phyloP scores from a whole-genome alignment of 1,284 basidiomycete genomes.

The Malassezia globosa region DNA sequence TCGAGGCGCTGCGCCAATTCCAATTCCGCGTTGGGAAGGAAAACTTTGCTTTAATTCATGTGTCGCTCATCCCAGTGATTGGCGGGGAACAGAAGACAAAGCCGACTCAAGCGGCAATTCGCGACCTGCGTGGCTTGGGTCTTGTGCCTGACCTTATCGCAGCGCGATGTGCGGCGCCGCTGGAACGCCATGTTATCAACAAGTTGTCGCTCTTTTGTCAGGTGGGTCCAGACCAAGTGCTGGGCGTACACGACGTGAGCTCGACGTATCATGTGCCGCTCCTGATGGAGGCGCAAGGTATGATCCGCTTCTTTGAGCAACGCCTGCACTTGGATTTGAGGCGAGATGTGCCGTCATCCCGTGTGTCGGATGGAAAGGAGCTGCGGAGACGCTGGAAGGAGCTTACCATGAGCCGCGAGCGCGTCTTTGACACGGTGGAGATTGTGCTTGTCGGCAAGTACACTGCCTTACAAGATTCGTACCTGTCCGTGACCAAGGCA shows the following conservation, averaged over 20 bases:
- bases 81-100: conserved; percentile 99
- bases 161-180: conserved; percentile 61
- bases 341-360: conserved; percentile 53
- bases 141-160: conserved; percentile 90
- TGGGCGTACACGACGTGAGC: conserved; percentile 89
- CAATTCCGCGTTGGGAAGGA: conserved; percentile 91
- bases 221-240: conserved; percentile 79
- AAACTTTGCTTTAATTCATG: conserved; percentile 94
- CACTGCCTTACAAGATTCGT: conserved; percentile 90
- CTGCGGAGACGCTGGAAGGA: conserved; percentile 69
- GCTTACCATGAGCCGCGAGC: conserved; percentile 75
- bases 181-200: conserved; percentile 73
- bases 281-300: conserved; percentile 79
- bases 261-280: conserved; percentile 97
- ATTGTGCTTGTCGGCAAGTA: conserved; percentile 97
- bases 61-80: conserved; percentile 94
- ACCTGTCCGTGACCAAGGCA: conserved; percentile 95
- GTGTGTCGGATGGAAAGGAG: conserved; percentile 57
- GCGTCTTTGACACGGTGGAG: conserved; percentile 76
- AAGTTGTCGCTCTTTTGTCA: conserved; percentile 99
- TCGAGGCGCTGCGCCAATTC: conserved; percentile 98
- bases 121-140: conserved; percentile 83
- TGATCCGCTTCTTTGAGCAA: conserved; percentile 71
- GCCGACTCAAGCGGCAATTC: conserved; percentile 92
- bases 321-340: conserved; percentile 64